These are phyloP conservation scores for Prinsepia uniflora DNA, from an alignment of 306 rosid genomes.

Conservation along the genomic window DNA sequence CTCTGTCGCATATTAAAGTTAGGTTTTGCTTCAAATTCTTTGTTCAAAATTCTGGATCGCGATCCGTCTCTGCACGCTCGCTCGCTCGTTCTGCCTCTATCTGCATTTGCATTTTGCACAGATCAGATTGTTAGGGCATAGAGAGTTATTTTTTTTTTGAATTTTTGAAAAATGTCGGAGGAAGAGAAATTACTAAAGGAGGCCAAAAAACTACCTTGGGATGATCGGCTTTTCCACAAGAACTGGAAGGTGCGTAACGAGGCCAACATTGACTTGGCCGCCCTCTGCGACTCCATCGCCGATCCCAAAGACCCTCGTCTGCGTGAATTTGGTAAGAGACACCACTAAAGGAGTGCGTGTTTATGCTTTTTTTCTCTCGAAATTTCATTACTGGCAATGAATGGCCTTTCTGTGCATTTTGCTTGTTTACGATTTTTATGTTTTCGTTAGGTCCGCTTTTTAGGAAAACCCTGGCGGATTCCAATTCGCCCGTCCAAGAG, in stretches of 20 bases:
- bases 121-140: conserved; percentile 28
- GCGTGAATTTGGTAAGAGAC: conserved; percentile 77
- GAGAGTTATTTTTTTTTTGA: too few species aligned
- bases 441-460: conserved; percentile 60
- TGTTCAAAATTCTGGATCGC: conserved; percentile 26
- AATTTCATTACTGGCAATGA: conserved; percentile 22
- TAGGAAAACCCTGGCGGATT: conserved; percentile 82
- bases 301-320: conserved; percentile 96
- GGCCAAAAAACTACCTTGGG: conserved; percentile 98
- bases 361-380: not conserved
- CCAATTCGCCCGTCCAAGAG: conserved; percentile 98
- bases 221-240: conserved; percentile 91
- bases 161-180: conserved; percentile 49
- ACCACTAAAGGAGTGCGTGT: not conserved
- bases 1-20: not conserved
- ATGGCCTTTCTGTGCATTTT: conserved; percentile 34
- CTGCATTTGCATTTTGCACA: conserved; percentile 17
- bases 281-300: conserved; percentile 86
- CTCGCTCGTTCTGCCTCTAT: too few species aligned
- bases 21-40: conserved; percentile 2
- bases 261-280: conserved; percentile 84
- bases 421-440: not conserved
- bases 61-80: conserved; percentile 4
- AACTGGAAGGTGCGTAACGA: conserved; percentile 98
- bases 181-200: conserved; percentile 93